Evolutionary conservation across 2,329 filamentous ascomycete genomes (phyloP), one percentile per base, ranked within the genome.

Genomic region (Myriosclerotinia scirpicola): DNA sequence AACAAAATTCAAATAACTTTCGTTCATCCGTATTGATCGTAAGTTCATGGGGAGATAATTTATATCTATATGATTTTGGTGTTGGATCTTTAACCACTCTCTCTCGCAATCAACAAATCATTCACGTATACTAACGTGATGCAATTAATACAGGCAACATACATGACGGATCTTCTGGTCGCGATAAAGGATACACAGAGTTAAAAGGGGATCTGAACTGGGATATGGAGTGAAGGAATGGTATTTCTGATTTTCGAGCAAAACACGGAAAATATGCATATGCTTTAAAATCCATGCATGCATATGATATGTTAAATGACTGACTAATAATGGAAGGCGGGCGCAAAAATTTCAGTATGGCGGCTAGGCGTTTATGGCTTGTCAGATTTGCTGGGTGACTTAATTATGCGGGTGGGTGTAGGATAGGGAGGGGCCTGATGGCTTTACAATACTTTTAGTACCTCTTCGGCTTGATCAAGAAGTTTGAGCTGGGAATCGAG

Each of bases 1-100:
- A 60, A 87, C 83, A 84, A 83, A 71, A 84, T 85, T 83, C 81
- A 82, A 82, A 90, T 97, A 98, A 98, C 95, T 99, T 99, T 99
- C 95, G 95, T 99, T 99, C 95, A 94, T 94, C 95, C 92, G 92
- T 85, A 96, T 89, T 87, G 90, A 91, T 89, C 85, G 85, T 82
- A 88, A 85, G 86, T 90, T 92, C 85, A 83, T 97, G 93, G 86
- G 92, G 93, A 97, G 81, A 84, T 65, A 81, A 71, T 78, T 78
- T 81, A 80, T 79, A 78, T 52, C 12, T 81, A 79, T 79, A 80
- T 83, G 79, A 82, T 73, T 69, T 68, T 65, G 55, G 26, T 53
- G 17, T 12, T 52, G 12, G 26, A 14, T 30, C 5, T 20, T 40
- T 67, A 38, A 65, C 67, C 30, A 34, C 30, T 6, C 4, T 69